Base-by-base conservation (phyloP, 2,329 filamentous ascomycete genomes). In the Coniochaeta prunicola region DNA sequence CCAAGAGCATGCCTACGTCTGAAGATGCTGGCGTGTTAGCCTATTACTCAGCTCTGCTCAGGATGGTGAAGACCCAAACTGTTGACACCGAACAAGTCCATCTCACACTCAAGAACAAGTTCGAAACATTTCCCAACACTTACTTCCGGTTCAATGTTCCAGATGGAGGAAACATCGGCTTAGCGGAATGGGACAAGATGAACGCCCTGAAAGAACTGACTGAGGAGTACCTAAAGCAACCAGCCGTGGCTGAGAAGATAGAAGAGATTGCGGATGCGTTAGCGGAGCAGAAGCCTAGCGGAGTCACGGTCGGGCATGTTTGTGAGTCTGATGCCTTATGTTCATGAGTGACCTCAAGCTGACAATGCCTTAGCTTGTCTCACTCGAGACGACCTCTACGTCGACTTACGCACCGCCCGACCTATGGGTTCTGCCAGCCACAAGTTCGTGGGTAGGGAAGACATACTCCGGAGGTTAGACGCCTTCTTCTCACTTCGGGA, bases 121-220 rank as follows among this genome's bases (percentile, higher is more conserved):
- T 71, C 4, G 8, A 34, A 7, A 36, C 26, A 1, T 65, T 61
- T 17, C 36, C 61, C 0, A 59, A 65, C 1, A 58, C 67, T 0
- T 72, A 71, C 56, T 71, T 67, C 33, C 68, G 70, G 1, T 66
- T 72, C 50, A 68, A 68, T 13, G 61, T 72, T 1, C 65, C 66
- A 1, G 42, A 58, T 0, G 67, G 62, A 2, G 67, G 66, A 5
- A 60, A 64, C n/a, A 17, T 54, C 19, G 34, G 36, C 1, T 56
- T 71, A 15, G 53, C 62, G 3, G 56, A 70, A 7, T 71, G 69
- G 31, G 54, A 63, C 38, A 69, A 67, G 53, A 67, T 71, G 15
- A 55, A 56, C 0, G 15, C 61, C 8, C 50, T 72, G 3, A 65
- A 67, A 17, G 30, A 40, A 6, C 59, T 62, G 8, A 71, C 70